Conservation (phyloP, 805 yeast genomes). For the Candida ponderosae region DNA sequence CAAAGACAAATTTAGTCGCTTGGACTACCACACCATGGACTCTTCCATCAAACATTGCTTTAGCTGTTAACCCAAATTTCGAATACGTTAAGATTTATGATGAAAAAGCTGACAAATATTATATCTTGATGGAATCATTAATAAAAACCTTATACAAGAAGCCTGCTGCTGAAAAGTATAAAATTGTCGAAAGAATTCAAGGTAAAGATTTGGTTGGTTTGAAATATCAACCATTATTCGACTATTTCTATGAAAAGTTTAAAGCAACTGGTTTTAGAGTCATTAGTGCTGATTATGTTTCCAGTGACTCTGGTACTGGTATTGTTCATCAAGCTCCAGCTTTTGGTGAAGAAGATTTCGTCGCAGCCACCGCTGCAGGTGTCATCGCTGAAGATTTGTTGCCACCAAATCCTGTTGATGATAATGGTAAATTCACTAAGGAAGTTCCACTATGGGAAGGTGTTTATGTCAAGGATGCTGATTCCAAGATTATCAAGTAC, state of each 20-base stretch:
- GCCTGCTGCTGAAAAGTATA: slow-evolving; percentile 84
- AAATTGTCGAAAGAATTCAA: slow-evolving; percentile 68
- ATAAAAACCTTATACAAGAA: slow-evolving; percentile 84
- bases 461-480: slow-evolving; percentile 91
- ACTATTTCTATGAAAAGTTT: slow-evolving; percentile 70
- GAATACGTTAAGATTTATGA: slow-evolving; percentile 91
- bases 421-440: slow-evolving; percentile 73
- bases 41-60: slow-evolving; percentile 85
- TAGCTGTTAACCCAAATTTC: slow-evolving; percentile 85
- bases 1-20: slow-evolving; percentile 79
- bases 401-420: slow-evolving; percentile 91
- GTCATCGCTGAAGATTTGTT: slow-evolving; percentile 57
- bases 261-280: slow-evolving; percentile 78
- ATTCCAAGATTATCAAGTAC: slow-evolving; percentile 78
- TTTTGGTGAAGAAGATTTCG: slow-evolving; percentile 98
- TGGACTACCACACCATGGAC: slow-evolving; percentile 99
- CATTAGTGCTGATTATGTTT: slow-evolving; percentile 74
- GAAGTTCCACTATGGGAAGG: slow-evolving; percentile 76
- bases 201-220: slow-evolving; percentile 78
- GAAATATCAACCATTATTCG: slow-evolving; percentile 77
- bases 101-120: slow-evolving; percentile 75
- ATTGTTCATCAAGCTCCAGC: slow-evolving; percentile 98
- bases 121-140: slow-evolving; percentile 77
- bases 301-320: slow-evolving; percentile 97
- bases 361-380: slow-evolving; percentile 69